phyloP scores from a whole-genome alignment of 176 grass and related monocot genomes.

The Poa pratensis region DNA sequence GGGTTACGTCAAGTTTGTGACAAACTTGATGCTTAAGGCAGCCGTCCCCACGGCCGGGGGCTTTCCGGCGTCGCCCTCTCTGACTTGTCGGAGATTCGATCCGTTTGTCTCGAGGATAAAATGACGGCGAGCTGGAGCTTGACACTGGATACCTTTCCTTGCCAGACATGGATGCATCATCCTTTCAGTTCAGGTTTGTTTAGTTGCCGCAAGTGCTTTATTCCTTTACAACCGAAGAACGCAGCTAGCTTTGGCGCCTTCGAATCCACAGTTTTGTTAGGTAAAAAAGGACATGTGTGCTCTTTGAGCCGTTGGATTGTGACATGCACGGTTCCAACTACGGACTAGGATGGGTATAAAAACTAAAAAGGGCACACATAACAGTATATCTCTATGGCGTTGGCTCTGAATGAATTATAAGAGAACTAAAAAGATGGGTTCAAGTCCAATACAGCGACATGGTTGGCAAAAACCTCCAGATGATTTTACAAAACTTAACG shows the following conservation, averaged over 20 bases:
- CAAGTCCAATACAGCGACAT: too few species aligned
- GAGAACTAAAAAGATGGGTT: too few species aligned
- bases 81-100: constrained; percentile 34
- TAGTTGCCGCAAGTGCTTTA: constrained; percentile 31
- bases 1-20: constrained; percentile 39
- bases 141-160: constrained; percentile 42
- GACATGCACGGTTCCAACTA: too few species aligned
- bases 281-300: not conserved
- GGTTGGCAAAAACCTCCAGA: too few species aligned
- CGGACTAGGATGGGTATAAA: too few species aligned
- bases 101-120: constrained; percentile 20
- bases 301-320: not conserved
- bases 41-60: not conserved
- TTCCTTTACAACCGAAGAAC: constrained; percentile 19
- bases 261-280: constrained; percentile 28
- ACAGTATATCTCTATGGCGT: too few species aligned
- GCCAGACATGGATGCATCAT: constrained; percentile 21
- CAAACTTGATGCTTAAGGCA: constrained; percentile 75
- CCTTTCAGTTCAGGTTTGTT: constrained; percentile 21
- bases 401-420: too few species aligned
- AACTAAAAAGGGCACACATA: too few species aligned
- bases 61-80: not conserved
- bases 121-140: constrained; percentile 4
- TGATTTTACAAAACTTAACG: too few species aligned
- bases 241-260: constrained; percentile 34